These are phyloP conservation scores for Luffa acutangula DNA, from an alignment of 306 rosid species.

Conservation along the genomic window DNA sequence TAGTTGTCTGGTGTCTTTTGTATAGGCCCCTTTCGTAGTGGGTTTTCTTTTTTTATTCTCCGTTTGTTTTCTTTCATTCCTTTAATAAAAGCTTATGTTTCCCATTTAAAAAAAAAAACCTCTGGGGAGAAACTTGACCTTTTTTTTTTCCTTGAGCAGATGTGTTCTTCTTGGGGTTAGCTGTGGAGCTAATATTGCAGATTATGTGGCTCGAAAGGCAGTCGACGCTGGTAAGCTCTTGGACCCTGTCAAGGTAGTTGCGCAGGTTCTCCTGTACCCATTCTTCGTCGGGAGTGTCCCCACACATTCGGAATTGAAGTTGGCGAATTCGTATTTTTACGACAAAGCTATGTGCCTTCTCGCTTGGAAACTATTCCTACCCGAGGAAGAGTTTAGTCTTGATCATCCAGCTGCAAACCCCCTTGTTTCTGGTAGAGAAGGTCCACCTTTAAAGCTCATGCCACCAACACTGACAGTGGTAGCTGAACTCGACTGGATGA, in stretches of 20 bases:
- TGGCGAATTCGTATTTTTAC: conserved; percentile 87
- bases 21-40: background rate
- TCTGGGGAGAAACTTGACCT: background rate
- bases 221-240: conserved; percentile 78
- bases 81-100: background rate
- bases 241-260: conserved; percentile 95
- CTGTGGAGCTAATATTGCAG: conserved; percentile 96
- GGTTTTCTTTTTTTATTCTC: background rate
- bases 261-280: conserved; percentile 81
- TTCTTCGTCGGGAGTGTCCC: conserved; percentile 78
- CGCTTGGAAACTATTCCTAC: conserved; percentile 88
- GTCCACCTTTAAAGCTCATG: conserved; percentile 77
- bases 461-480: conserved; percentile 92
- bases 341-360: conserved; percentile 92
- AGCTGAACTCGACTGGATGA: conserved; percentile 97
- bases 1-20: background rate
- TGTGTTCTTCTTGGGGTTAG: conserved; percentile 95
- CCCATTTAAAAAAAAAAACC: background rate
- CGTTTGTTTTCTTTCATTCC: background rate
- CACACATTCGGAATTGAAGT: conserved; percentile 85
- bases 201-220: conserved; percentile 82
- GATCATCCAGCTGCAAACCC: conserved; percentile 96
- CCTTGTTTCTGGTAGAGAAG: conserved; percentile 42
- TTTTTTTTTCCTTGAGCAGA: conserved; percentile 32
- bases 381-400: conserved; percentile 67